Percentiles rank a stretch among this genome's conserved stretches.
Conservation (phyloP, 1,139 yeast genomes). For the Scheffersomyces insectosa region DNA sequence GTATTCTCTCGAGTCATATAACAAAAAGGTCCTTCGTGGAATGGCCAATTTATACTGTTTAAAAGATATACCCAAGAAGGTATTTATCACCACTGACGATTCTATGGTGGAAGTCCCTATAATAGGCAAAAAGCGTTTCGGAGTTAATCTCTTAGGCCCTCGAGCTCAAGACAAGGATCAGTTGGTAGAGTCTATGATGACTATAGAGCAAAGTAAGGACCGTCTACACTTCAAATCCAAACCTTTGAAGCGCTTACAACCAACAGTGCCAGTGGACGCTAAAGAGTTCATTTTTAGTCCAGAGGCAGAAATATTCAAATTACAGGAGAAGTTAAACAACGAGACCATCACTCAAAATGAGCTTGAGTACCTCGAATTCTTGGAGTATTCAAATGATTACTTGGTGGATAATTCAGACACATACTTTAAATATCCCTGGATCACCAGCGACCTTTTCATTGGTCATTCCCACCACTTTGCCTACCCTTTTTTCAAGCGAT, state of each 20-base stretch:
- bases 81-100: slow-evolving; percentile 28
- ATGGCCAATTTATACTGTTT: slow-evolving; percentile 38
- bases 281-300: slow-evolving; percentile 37
- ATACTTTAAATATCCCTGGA: slow-evolving; percentile 50
- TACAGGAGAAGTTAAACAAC: slow-evolving; percentile 20
- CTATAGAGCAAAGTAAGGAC: slow-evolving; percentile 5
- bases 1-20: slow-evolving; percentile 36
- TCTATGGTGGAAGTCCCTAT: slow-evolving; percentile 33
- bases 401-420: slow-evolving; percentile 31
- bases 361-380: slow-evolving; percentile 26
- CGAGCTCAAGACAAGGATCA: slow-evolving; percentile 5
- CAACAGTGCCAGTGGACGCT: slow-evolving; percentile 17
- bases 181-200: slow-evolving; percentile 12
- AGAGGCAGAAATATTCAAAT: slow-evolving; percentile 26
- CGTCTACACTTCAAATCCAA: slow-evolving; percentile 7
- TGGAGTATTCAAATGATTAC: slow-evolving; percentile 27
- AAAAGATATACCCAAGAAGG: slow-evolving; percentile 30
- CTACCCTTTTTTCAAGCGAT: slow-evolving; percentile 47
- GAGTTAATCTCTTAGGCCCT: slow-evolving; percentile 5
- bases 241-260: slow-evolving; percentile 13
- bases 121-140: slow-evolving; percentile 26
- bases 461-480: slow-evolving; percentile 50
- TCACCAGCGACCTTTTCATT: slow-evolving; percentile 37
- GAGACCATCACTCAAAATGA: slow-evolving; percentile 20
- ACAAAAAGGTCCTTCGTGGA: slow-evolving; percentile 35